Conservation (phyloP, 305 asterid species). For the Rubia peregrina region DNA sequence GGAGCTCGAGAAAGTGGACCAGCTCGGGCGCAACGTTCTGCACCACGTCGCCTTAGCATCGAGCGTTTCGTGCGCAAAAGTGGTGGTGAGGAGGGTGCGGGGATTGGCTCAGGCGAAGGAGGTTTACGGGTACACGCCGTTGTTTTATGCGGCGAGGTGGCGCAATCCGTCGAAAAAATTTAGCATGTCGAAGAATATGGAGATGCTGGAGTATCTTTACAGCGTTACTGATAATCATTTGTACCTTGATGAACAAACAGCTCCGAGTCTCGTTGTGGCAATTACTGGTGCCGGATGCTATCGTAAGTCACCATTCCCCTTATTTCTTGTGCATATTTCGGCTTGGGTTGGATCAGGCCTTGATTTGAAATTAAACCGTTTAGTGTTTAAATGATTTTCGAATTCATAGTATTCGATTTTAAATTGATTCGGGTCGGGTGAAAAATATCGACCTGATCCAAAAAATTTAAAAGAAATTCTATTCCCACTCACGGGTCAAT, state of each 20-base stretch:
- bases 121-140: neutral
- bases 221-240: neutral
- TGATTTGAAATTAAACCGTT: too few species aligned
- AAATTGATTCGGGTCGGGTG: too few species aligned
- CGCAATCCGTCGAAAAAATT: too few species aligned
- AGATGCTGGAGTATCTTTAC: conserved; percentile 7
- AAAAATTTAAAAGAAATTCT: too few species aligned
- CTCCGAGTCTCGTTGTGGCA: conserved; percentile 7
- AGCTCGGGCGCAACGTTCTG: neutral
- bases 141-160: conserved; percentile 14
- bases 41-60: neutral
- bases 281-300: neutral
- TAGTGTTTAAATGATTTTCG: too few species aligned
- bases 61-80: neutral
- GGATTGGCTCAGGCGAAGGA: neutral
- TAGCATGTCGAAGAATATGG: neutral
- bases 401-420: too few species aligned
- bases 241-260: neutral
- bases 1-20: neutral
- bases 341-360: too few species aligned
- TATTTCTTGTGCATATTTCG: too few species aligned
- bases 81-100: neutral
- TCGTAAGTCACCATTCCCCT: neutral
- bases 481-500: too few species aligned
- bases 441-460: too few species aligned